Evolutionary conservation across 352 stramenopile species (phyloP), one percentile per base, ranked within the genome.

Genomic region (Phytophthora citricola): DNA sequence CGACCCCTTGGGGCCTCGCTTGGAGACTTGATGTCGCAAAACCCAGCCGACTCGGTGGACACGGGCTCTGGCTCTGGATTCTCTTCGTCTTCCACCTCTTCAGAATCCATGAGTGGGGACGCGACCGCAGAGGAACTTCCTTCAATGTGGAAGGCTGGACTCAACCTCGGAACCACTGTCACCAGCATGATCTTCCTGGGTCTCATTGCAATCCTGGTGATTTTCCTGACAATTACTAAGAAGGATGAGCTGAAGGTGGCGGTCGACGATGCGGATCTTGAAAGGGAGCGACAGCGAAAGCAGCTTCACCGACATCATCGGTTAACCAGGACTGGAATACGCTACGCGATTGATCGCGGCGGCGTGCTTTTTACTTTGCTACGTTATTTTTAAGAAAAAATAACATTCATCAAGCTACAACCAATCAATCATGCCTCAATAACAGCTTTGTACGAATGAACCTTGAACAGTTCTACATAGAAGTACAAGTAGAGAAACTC

Each of bases 1-100:
- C 66, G 55, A 29, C 66, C 66, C 17, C 66, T 75, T 9, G 60
- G 66, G 4, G 66, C 66, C 17, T 71, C 66, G 4, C 43, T 75
- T 8, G 66, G 66, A 20, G 66, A 75, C 46, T 45, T 75, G 45
- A 46, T 75, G 26, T 75, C 66, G 9, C 66, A 75, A 41, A 57
- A 75, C 44, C 66, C 66, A 9, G 66, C 61, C 2, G 66, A 71
- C 17, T 43, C 41, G n/a, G 39, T 52, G n/a, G 40, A 17, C 32
- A 29, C 39, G 1, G 47, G 47, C 6, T 66, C 55, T 15, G 22
- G 31, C 3, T 58, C 50, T 8, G 26, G 22, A 26, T 22, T 1
- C 39, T 29, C 38, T 26, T 11, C 45, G 4, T 67, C 59, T 24
- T 36, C 48, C 9, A 15, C n/a, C 6, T 58, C 50, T 14, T 47